A percentile compares a stretch with the other conserved stretches of the same genome.
These are phyloP conservation scores for Populus tomentosa DNA, from an alignment of 441 rosid species.

Conservation along the genomic window DNA sequence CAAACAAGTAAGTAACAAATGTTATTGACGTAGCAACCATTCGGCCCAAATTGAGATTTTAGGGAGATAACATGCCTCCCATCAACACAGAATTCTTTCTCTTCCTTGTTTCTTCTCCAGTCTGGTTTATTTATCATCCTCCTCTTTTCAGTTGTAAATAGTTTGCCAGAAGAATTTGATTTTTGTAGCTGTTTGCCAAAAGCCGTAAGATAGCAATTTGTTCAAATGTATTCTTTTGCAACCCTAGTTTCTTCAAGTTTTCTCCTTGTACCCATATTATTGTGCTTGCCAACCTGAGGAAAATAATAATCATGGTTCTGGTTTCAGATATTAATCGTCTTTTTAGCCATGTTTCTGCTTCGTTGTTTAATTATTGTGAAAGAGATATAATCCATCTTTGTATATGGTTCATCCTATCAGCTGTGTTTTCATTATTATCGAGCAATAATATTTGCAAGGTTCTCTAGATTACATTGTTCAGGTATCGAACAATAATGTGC, in stretches of 20 bases:
- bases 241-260: conserved; percentile 17
- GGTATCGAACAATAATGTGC: no score
- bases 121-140: conserved; percentile 21
- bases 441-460: no score
- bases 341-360: no score
- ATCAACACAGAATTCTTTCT: conserved; percentile 16
- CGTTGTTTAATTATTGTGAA: no score
- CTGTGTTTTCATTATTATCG: no score
- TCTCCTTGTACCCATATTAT: background rate
- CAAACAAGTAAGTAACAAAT: conserved; percentile 76
- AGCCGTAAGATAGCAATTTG: conserved; percentile 23
- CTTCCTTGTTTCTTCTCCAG: conserved; percentile 4
- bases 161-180: conserved; percentile 21
- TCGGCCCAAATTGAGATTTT: conserved; percentile 15
- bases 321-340: background rate
- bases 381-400: no score
- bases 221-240: conserved; percentile 43
- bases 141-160: conserved; percentile 32
- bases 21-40: conserved; percentile 1
- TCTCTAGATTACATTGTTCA: no score
- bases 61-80: conserved; percentile 2
- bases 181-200: conserved; percentile 29
- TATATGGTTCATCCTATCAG: no score
- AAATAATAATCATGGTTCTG: conserved; percentile 1
- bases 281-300: conserved; percentile 26